phyloP scores from a whole-genome alignment of 1,284 basidiomycete species.

The Trametes polyzona region DNA sequence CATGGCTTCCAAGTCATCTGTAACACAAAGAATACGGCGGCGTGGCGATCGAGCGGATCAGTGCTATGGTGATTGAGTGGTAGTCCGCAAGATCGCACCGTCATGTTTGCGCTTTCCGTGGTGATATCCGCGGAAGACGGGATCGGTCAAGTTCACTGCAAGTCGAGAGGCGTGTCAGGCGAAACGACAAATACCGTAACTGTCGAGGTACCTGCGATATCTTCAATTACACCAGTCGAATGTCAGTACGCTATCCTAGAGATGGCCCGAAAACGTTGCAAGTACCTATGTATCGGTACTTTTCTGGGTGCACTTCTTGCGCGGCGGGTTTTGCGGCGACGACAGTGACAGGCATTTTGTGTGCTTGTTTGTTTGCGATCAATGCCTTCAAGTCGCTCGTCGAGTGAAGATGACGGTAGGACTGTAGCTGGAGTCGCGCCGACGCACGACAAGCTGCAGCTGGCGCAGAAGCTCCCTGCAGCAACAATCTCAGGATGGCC shows the following conservation, averaged over 20 bases:
- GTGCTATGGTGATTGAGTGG: background rate
- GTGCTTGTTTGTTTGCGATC: too few species aligned
- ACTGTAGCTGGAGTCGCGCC: too few species aligned
- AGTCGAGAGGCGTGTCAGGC: background rate
- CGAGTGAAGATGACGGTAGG: too few species aligned
- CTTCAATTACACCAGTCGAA: constrained; percentile 27
- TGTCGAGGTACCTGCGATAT: constrained; percentile 57
- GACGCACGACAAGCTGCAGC: too few species aligned
- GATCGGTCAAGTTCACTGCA: constrained; percentile 67
- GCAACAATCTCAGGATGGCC: too few species aligned
- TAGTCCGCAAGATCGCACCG: constrained; percentile 37
- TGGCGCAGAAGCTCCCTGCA: too few species aligned
- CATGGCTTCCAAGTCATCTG: constrained; percentile 74
- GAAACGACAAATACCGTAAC: background rate
- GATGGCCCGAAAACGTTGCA: too few species aligned
- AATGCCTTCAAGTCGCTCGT: too few species aligned
- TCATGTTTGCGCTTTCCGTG: constrained; percentile 57
- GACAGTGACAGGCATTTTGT: constrained; percentile 35
- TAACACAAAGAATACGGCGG: background rate
- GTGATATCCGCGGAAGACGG: constrained; percentile 60
- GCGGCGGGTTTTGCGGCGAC: constrained; percentile 28
- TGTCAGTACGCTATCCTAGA: background rate
- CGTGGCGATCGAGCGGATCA: background rate
- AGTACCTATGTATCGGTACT: constrained; percentile 45
- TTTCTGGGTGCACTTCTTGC: constrained; percentile 22